A percentile compares a stretch with the other conserved stretches of the same genome.
phyloP scores from a whole-genome alignment of 2,329 filamentous ascomycete species.

The Diaporthe eres region DNA sequence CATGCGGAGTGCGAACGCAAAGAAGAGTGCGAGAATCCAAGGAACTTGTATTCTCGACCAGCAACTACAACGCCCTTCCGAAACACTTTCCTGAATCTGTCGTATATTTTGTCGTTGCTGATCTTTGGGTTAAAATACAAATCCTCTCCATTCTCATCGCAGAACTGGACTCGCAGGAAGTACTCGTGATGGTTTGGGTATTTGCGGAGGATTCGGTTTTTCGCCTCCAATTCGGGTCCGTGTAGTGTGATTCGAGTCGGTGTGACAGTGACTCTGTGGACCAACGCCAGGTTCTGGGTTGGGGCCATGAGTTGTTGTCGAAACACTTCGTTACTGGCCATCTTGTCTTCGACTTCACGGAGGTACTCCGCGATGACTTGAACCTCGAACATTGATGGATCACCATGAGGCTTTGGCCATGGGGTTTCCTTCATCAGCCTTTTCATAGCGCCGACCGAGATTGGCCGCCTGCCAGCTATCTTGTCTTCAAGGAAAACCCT shows the following conservation, averaged over 20 bases:
- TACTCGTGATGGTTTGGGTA: constrained; percentile 71
- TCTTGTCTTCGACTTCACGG: constrained; percentile 56
- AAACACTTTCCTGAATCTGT: constrained; percentile 74
- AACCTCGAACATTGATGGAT: constrained; percentile 58
- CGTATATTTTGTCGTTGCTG: constrained; percentile 65
- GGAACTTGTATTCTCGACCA: constrained; percentile 73
- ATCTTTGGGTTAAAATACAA: constrained; percentile 70
- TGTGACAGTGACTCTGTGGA: constrained; percentile 72
- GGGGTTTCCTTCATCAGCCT: constrained; percentile 66
- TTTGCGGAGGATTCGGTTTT: constrained; percentile 79
- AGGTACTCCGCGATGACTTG: constrained; percentile 57
- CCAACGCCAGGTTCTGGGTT: constrained; percentile 59
- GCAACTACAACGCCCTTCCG: constrained; percentile 73
- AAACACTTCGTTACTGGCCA: constrained; percentile 36
- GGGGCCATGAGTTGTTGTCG: constrained; percentile 45
- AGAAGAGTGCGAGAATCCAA: constrained; percentile 86
- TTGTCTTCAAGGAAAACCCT: constrained; percentile 47
- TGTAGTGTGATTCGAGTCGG: constrained; percentile 70
- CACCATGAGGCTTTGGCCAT: constrained; percentile 65
- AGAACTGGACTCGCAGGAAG: constrained; percentile 80
- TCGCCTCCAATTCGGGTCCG: constrained; percentile 76
- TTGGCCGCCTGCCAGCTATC: constrained; percentile 49
- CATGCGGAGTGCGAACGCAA: constrained; percentile 79
- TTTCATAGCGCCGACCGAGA: constrained; percentile 68
- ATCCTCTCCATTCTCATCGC: constrained; percentile 79